Conservation (phyloP, 306 rosid genomes). For the Pachyrhizus erosus region DNA sequence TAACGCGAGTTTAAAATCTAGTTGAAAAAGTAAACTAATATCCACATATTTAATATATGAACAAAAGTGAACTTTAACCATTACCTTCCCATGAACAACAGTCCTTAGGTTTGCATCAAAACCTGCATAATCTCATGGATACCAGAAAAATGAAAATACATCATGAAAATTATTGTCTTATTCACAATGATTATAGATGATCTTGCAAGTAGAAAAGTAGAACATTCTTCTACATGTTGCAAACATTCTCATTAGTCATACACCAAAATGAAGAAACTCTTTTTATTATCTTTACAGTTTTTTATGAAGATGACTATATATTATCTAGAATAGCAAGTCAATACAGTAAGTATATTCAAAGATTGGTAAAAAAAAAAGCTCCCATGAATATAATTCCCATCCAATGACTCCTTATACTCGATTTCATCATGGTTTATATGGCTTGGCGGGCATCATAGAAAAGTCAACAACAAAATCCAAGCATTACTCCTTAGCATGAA, state of each 20-base stretch:
- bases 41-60: too few species aligned
- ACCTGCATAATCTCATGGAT: too few species aligned
- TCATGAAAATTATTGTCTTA: too few species aligned
- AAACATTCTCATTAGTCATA: constrained; percentile 16
- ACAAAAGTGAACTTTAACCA: too few species aligned
- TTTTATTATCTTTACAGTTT: constrained; percentile 39
- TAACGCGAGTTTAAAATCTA: too few species aligned
- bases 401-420: constrained; percentile 19
- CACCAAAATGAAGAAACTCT: constrained; percentile 25
- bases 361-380: constrained; percentile 10
- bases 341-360: neutral
- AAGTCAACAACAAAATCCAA: neutral
- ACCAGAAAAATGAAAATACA: too few species aligned
- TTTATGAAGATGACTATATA: constrained; percentile 6
- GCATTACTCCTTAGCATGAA: constrained; percentile 41
- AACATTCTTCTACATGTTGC: neutral
- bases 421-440: constrained; percentile 9
- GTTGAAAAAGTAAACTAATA: too few species aligned
- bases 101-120: too few species aligned
- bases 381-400: constrained; percentile 25
- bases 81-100: too few species aligned
- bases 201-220: constrained; percentile 1
- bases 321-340: constrained; percentile 38
- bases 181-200: too few species aligned
- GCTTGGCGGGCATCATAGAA: constrained; percentile 49